Evolutionary conservation across 148 eudicot species (phyloP), one percentile per base, ranked within the genome.

Genomic region (Rhododendron williamsianum): DNA sequence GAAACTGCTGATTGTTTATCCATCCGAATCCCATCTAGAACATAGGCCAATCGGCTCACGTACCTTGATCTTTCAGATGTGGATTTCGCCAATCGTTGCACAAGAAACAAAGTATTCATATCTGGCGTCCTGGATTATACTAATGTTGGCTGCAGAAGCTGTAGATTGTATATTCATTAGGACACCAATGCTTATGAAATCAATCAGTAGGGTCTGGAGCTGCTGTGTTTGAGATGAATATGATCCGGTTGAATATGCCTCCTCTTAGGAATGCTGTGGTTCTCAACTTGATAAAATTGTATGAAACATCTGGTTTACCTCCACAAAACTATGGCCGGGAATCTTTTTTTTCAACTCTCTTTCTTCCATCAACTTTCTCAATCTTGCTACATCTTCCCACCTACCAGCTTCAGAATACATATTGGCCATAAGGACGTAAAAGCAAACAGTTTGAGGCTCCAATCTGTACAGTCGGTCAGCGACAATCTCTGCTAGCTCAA

Each of bases 401-500:
- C 86, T 83, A 8, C 88, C 88, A 72, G 87, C 90, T 86, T 85
- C 90, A 72, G 90, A 77, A 83, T 88, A 88, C 6, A 88, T 82
- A 78, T 82, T 86, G 30, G 15, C 49, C 83, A 88, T 78, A 58
- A 86, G 85, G 65, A 86, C 38, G 46, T 80, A 83, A 13, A 76
- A 56, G 83, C 81, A 23, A 58, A 43, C 73, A 23, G 83, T 33
- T 43, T 79, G 86, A 27, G 90, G 83, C 12, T 91, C 91, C 71
- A 88, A 83, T 46, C 87, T 87, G 74, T 73, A 12, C 43, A 80
- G 82, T 67, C 78, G 83, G 30, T 84, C 86, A 72, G 92, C 89
- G 13, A 90, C 86, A 63, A 58, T 78, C 36, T 89, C 83, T 45
- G 93, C 98, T 69, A 95, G 78, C 86, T 90, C 88, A 6, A 86